A percentile compares a stretch with the other conserved stretches of the same genome.
phyloP scores from a whole-genome alignment of 148 eudicot genomes.

The Nepenthes mirabilis region DNA sequence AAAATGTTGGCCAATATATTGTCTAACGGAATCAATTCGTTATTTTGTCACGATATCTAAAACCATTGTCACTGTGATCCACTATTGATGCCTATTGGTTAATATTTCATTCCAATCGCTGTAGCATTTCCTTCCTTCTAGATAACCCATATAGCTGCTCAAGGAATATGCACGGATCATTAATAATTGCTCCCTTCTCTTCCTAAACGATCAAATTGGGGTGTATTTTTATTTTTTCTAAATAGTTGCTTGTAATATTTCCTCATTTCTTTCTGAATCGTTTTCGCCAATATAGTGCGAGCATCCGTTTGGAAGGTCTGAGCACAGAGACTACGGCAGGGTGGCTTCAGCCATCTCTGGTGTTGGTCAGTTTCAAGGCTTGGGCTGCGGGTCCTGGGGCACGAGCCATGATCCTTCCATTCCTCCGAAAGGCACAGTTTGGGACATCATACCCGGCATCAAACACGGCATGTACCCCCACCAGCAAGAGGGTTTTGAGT shows the following conservation, averaged over 20 bases:
- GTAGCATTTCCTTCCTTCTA: too few species aligned
- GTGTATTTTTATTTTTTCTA: too few species aligned
- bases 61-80: too few species aligned
- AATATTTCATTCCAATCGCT: too few species aligned
- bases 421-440: slow-evolving; percentile 37
- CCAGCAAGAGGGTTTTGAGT: slow-evolving; percentile 74
- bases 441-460: slow-evolving; percentile 58
- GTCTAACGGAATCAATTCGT: too few species aligned
- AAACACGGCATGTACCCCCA: slow-evolving; percentile 36
- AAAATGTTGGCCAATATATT: too few species aligned
- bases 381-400: neutral
- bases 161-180: too few species aligned
- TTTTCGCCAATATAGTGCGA: slow-evolving; percentile 21
- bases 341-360: neutral
- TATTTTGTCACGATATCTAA: too few species aligned
- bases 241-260: neutral
- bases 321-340: slow-evolving; percentile 3
- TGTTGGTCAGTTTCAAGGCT: slow-evolving; percentile 9
- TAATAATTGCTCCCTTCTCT: too few species aligned
- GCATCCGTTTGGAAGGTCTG: slow-evolving; percentile 21
- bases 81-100: too few species aligned
- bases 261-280: neutral
- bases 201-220: too few species aligned
- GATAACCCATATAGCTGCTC: too few species aligned
- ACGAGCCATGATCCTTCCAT: neutral